phyloP scores from a whole-genome alignment of 495 filamentous ascomycete species.

The Alectoria sarmentosa region DNA sequence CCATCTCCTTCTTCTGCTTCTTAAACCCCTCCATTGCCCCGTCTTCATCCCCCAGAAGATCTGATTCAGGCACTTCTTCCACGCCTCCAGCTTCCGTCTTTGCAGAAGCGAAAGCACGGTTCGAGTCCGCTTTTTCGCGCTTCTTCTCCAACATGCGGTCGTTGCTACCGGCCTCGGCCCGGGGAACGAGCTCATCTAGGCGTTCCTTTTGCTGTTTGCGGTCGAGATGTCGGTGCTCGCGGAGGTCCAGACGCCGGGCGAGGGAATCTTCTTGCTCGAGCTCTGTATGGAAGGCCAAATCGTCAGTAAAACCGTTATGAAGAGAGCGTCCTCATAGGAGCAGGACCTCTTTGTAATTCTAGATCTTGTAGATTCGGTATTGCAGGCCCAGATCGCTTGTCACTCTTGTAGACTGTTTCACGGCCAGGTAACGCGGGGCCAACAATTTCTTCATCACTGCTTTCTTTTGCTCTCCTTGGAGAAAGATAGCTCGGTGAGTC shows the following conservation, averaged over 20 bases:
- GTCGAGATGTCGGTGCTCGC: conserved; percentile 54
- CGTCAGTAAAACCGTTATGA: background rate
- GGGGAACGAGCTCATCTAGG: conserved; percentile 74
- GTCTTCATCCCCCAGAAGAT: conserved; percentile 24
- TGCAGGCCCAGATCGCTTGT: conserved; percentile 51
- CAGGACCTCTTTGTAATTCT: conserved; percentile 54
- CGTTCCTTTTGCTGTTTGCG: conserved; percentile 51
- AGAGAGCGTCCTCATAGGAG: background rate
- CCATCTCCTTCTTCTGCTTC: conserved; percentile 25
- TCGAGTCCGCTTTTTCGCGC: conserved; percentile 45
- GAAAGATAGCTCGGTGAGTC: conserved; percentile 14
- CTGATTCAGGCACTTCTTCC: conserved; percentile 24
- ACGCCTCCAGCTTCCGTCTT: conserved; percentile 25
- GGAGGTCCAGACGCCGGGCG: conserved; percentile 46
- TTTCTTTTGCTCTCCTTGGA: conserved; percentile 12
- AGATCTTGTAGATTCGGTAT: conserved; percentile 74
- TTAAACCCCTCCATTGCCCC: conserved; percentile 25
- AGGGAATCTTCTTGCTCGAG: conserved; percentile 46
- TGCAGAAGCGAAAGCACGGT: conserved; percentile 38
- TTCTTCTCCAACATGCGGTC: conserved; percentile 87
- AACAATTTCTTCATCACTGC: conserved; percentile 57
- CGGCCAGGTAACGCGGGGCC: conserved; percentile 60
- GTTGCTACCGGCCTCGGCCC: conserved; percentile 75
- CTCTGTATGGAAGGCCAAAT: conserved; percentile 34
- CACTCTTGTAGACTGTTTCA: conserved; percentile 25